A percentile compares a stretch with the other conserved stretches of the same genome.
Evolutionary conservation across 2,329 filamentous ascomycete species (phyloP).

Genomic region (Myriosclerotinia scirpicola): DNA sequence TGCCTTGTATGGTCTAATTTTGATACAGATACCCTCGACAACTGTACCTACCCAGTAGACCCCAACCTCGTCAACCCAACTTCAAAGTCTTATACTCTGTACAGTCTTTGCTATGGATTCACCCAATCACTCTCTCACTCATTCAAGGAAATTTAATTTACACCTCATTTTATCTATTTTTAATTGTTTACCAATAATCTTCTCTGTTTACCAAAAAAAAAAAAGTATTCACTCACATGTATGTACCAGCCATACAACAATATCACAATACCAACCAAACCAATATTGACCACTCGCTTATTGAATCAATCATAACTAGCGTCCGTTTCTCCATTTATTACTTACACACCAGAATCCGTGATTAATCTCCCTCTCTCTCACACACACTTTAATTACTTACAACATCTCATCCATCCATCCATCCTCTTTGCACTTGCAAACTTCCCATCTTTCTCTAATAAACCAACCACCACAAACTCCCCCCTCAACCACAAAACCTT

Average conservation of each 20-base stretch:
- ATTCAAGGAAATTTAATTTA: too few species aligned
- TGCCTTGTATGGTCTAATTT: background rate
- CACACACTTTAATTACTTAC: background rate
- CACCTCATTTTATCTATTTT: slow-evolving; percentile 1
- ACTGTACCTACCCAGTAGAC: too few species aligned
- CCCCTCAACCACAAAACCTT: background rate
- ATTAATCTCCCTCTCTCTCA: slow-evolving; percentile 11
- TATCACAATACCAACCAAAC: background rate
- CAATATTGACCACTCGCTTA: slow-evolving; percentile 11
- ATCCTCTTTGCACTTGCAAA: slow-evolving; percentile 21
- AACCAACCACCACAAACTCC: background rate
- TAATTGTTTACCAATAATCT: background rate
- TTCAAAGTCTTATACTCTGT: too few species aligned
- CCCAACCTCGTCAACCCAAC: too few species aligned
- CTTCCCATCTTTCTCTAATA: slow-evolving; percentile 30
- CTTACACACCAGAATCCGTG: slow-evolving; percentile 16
- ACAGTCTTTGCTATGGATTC: too few species aligned
- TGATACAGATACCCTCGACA: background rate
- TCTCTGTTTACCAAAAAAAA: background rate
- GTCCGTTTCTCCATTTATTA: slow-evolving; percentile 19
- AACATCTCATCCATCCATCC: background rate
- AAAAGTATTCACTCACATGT: background rate
- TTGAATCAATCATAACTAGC: slow-evolving; percentile 17
- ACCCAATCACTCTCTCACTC: too few species aligned
- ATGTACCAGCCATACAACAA: background rate